Base-by-base conservation (phyloP, 331 rosid genomes). In the Telfairia occidentalis region DNA sequence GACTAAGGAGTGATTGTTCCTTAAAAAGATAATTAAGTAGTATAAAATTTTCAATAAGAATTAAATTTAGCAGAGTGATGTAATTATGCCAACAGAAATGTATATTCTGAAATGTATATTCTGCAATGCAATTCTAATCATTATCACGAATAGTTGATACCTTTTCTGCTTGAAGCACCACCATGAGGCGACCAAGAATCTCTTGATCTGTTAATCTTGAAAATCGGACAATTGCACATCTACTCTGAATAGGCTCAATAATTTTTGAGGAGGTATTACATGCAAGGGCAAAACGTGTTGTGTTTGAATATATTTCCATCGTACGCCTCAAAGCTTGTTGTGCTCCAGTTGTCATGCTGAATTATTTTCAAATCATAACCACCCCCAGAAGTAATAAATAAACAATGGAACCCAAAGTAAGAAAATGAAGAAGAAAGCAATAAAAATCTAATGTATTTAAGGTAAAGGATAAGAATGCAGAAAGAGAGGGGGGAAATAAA, bases 251-350 rank as follows among this genome's bases (percentile, higher is more conserved):
- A 3, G 98, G 98, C 82, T 94, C 98, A 78, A 94, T 94, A 63
- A 93, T 86, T 85, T 94, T 94, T 16, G 96, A 78, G 2, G 98
- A 94, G 2, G 91, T 88, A 78, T 94, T 94, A 88, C 98, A 94
- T 5, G 98, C 98, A 79, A 94, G 91, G 48, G 97, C 97, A 8
- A 94, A 94, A 58, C 97, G 97, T 54, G 98, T 94, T 32, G 95
- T 80, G 79, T 94, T 94, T 15, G 96, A 94, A 82, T 89, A 94
- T 80, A 94, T 94, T 81, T 94, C 98, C 89, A 94, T 91, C 1
- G 97, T 94, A 81, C 98, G 85, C 83, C 98, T 87, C 87, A 94
- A 73, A 49, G 98, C 97, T 89, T 94, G 97, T 73, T 94, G 98
- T 61, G 97, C 98, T 77, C 96, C 98, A 34, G 98, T 84, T 23